These are phyloP conservation scores for Phragmites australis DNA, from an alignment of 176 grass and related monocot genomes.

Conservation along the genomic window DNA sequence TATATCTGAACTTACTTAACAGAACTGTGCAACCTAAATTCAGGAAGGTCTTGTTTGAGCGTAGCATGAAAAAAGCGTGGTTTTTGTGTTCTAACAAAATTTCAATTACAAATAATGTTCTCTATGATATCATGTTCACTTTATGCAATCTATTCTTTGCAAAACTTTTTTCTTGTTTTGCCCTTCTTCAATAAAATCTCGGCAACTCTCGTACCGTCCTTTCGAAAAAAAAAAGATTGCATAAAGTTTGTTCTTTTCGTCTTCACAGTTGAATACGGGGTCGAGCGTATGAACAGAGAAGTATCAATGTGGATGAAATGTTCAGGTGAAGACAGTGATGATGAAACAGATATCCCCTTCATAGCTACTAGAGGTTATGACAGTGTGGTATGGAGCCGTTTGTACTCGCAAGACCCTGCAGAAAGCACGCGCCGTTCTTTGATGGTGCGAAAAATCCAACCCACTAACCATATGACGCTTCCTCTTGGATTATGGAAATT, in stretches of 20 bases:
- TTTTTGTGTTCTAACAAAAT: not conserved
- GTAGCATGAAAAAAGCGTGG: not conserved
- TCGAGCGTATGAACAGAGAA: slow-evolving; percentile 84
- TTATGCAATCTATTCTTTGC: too few species aligned
- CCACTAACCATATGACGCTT: not conserved
- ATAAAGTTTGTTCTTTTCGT: slow-evolving; percentile 2
- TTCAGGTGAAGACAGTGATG: slow-evolving; percentile 45
- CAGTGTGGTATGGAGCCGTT: slow-evolving; percentile 86
- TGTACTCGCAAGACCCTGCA: slow-evolving; percentile 69
- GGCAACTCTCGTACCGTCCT: too few species aligned
- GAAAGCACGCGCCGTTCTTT: slow-evolving; percentile 42
- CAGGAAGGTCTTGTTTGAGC: not conserved
- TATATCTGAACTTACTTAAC: not conserved
- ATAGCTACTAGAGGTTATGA: slow-evolving; percentile 91
- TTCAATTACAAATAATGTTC: not conserved
- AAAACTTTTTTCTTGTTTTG: too few species aligned
- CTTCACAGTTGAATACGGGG: slow-evolving; percentile 71
- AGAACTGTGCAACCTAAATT: not conserved
- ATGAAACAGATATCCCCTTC: slow-evolving; percentile 56
- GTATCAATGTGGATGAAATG: slow-evolving; percentile 80
- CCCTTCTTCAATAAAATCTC: too few species aligned
- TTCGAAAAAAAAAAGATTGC: too few species aligned
- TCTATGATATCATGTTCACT: too few species aligned
- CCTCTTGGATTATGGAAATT: not conserved
- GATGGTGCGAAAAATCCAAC: slow-evolving; percentile 50